A percentile compares a stretch with the other conserved stretches of the same genome.
These are phyloP conservation scores for Zopfochytrium polystomum DNA, from an alignment of 371 early-diverging fungal genomes.

Conservation along the genomic window DNA sequence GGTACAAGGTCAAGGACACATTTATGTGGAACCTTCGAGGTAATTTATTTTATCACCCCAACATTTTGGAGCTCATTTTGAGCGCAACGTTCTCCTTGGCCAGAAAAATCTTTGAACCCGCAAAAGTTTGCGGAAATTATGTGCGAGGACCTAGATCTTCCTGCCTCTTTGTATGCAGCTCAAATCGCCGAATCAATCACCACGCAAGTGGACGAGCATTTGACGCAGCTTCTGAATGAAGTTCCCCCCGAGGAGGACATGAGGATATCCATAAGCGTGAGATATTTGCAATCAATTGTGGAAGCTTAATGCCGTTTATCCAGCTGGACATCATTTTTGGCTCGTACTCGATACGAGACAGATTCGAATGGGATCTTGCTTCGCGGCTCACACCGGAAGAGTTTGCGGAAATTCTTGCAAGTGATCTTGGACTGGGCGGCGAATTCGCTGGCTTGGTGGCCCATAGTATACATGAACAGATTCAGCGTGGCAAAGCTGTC, in stretches of 20 bases:
- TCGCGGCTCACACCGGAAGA: conserved; percentile 65
- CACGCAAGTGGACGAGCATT: conserved; percentile 50
- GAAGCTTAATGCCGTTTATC: not conserved
- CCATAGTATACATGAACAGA: conserved; percentile 84
- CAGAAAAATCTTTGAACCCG: conserved; percentile 81
- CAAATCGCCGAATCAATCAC: conserved; percentile 81
- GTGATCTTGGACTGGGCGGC: conserved; percentile 87
- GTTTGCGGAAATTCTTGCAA: conserved; percentile 73
- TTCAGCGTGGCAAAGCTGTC: conserved; percentile 51
- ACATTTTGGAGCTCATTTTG: not conserved
- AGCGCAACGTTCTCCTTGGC: not conserved
- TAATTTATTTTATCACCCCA: conserved; percentile 23
- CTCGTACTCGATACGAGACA: conserved; percentile 77
- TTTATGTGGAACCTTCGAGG: conserved; percentile 93
- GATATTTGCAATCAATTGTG: not conserved
- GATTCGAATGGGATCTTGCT: conserved; percentile 88
- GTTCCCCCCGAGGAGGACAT: conserved; percentile 36
- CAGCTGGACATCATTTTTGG: conserved; percentile 89
- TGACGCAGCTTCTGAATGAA: conserved; percentile 2
- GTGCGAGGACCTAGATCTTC: conserved; percentile 72
- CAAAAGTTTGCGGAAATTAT: conserved; percentile 89
- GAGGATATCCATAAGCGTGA: conserved; percentile 40
- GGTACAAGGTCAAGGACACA: conserved; percentile 75
- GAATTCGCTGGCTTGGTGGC: conserved; percentile 86
- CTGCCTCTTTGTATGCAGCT: conserved; percentile 52